phyloP scores from a whole-genome alignment of 768 basidiomycete genomes.

The Suillus decipiens region DNA sequence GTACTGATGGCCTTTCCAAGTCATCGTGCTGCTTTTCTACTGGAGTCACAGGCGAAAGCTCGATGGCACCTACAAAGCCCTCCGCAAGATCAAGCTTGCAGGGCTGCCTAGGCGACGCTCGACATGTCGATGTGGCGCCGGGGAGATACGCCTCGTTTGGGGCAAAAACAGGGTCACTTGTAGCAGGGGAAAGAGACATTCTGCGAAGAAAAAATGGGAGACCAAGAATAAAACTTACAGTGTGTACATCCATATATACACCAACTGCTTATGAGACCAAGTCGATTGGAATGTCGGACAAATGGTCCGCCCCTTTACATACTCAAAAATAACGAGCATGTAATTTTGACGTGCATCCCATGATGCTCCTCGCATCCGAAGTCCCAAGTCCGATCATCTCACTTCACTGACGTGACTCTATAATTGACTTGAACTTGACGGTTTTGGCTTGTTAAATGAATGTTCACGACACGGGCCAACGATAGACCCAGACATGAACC shows the following conservation, averaged over 20 bases:
- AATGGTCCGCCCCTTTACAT: constrained; percentile 6
- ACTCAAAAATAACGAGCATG: constrained; percentile 5
- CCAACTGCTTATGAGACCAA: neutral
- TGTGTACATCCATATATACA: neutral
- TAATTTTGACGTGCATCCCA: neutral
- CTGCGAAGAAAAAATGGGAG: neutral
- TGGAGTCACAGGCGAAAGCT: neutral
- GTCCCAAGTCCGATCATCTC: neutral
- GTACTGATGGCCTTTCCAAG: neutral
- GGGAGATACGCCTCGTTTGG: constrained; percentile 10
- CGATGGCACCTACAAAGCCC: constrained; percentile 5
- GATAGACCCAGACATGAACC: neutral
- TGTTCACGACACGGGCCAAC: neutral
- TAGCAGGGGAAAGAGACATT: constrained; percentile 5
- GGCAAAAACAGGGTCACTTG: constrained; percentile 1
- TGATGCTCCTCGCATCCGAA: neutral
- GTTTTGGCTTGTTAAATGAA: neutral
- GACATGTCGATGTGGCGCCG: constrained; percentile 7
- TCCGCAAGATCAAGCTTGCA: constrained; percentile 11
- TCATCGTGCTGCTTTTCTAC: neutral
- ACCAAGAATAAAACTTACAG: neutral
- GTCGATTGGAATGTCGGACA: neutral
- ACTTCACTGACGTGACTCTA: neutral
- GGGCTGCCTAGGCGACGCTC: constrained; percentile 7
- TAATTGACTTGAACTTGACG: neutral